Base-by-base conservation (phyloP, 331 rosid species). In the Arachis monticola region DNA sequence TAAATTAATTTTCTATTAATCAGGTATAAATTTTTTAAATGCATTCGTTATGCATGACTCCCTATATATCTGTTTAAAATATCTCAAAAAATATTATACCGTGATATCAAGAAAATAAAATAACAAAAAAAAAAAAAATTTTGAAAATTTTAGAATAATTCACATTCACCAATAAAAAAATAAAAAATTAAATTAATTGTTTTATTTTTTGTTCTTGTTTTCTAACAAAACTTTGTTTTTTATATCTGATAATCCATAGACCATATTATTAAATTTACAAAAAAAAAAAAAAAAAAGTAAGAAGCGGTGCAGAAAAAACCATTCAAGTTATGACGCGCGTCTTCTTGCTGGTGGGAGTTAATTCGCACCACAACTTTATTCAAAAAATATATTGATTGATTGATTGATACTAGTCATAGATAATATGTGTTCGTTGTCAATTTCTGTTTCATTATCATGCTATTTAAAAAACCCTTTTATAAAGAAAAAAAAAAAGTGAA, bases 341-440 rank as follows among this genome's bases (percentile, higher is more conserved):
- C 6, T 52, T 17, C 35, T 2, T 7, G 8, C 1, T 45, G 38
- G 44, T 14, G 8, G 13, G 31, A 64, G 35, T 44, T 44, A 46
- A 40, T 44, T 57, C 9, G 14, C 69, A 59, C 75, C 78, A 76
- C 78, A 76, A 13, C 8, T 55, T 45, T 70, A 41, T 69, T 31
- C 8, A 13, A 8, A 38, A n/a, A 38, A 77, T 17, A 22, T 22
- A 22, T 35, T 35, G 5, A 35, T 35, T 35, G 40, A 35, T 35
- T 35, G 40, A 35, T 35, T 35, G 40, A 35, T 35, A 35, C 4
- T n/a, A 58, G 35, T 27, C 30, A 31, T n/a, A 6, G 5, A 13
- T 22, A 22, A 22, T 7, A 35, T 40, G 59, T 71, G 30, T 52
- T 68, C n/a, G 61, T 6, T 27, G 3, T 56, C 0, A 5, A 51